A percentile compares a stretch with the other conserved stretches of the same genome.
Conservation (phyloP, 2,329 filamentous ascomycete genomes). For the Bertia moriformis region DNA sequence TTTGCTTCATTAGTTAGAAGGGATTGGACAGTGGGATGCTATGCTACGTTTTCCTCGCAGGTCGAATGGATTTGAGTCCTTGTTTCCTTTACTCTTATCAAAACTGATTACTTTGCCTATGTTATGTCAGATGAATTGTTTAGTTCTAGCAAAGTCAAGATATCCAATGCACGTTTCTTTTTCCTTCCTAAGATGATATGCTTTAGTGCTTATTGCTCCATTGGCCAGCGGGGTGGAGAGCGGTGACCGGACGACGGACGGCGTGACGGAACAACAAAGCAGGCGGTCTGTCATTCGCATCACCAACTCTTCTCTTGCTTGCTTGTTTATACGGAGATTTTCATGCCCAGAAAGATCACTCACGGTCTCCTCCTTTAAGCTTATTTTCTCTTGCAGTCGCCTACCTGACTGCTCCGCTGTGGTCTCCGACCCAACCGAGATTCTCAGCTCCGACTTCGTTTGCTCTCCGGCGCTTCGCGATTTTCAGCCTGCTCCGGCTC, state of each 20-base stretch:
- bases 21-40: background rate
- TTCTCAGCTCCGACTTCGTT: too few relatives aligned
- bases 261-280: background rate
- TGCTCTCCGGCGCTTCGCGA: too few relatives aligned
- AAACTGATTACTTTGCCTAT: background rate
- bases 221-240: background rate
- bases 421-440: too few relatives aligned
- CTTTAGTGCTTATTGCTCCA: too few relatives aligned
- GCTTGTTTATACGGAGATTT: too few relatives aligned
- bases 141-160: background rate
- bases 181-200: background rate
- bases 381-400: too few relatives aligned
- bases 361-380: too few relatives aligned
- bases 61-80: background rate
- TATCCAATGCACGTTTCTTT: background rate
- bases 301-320: too few relatives aligned
- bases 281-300: background rate
- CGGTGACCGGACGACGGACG: background rate
- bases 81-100: background rate
- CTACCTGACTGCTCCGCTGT: too few relatives aligned
- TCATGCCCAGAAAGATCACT: too few relatives aligned
- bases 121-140: background rate
- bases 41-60: background rate
- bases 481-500: too few relatives aligned
- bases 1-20: conserved; percentile 75